Conservation (phyloP, 805 yeast species). For the Starmera quercuum region DNA sequence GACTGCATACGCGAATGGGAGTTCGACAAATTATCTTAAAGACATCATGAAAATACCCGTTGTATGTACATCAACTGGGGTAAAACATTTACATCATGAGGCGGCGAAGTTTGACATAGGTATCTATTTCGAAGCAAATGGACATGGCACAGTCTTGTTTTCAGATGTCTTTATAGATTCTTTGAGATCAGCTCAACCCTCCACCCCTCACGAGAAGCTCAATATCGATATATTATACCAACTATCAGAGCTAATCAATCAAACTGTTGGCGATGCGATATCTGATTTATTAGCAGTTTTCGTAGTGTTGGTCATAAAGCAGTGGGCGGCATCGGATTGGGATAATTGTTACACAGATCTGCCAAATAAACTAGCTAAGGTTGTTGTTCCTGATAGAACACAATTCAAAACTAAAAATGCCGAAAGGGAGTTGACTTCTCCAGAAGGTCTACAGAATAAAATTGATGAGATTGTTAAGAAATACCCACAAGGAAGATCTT, state of each 20-base stretch:
- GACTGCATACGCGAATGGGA: constrained; percentile 97
- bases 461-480: constrained; percentile 60
- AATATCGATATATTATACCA: constrained; percentile 49
- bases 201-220: constrained; percentile 34
- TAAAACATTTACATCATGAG: constrained; percentile 86
- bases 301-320: constrained; percentile 48
- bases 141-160: constrained; percentile 96
- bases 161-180: constrained; percentile 41
- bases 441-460: constrained; percentile 65
- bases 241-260: constrained; percentile 74
- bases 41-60: constrained; percentile 66
- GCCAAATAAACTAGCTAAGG: constrained; percentile 81
- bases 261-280: constrained; percentile 97
- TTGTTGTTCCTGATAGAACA: constrained; percentile 73
- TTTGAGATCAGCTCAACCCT: constrained; percentile 28
- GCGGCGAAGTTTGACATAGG: constrained; percentile 88
- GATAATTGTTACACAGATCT: constrained; percentile 69
- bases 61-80: constrained; percentile 90
- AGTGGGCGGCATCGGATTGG: constrained; percentile 66
- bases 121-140: constrained; percentile 95
- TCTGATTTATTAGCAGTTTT: constrained; percentile 82
- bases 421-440: constrained; percentile 73
- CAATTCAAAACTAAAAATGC: constrained; percentile 83
- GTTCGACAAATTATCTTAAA: constrained; percentile 67
- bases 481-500: constrained; percentile 64